phyloP scores from a whole-genome alignment of 1,284 basidiomycete genomes.

The Trametes versicolor region DNA sequence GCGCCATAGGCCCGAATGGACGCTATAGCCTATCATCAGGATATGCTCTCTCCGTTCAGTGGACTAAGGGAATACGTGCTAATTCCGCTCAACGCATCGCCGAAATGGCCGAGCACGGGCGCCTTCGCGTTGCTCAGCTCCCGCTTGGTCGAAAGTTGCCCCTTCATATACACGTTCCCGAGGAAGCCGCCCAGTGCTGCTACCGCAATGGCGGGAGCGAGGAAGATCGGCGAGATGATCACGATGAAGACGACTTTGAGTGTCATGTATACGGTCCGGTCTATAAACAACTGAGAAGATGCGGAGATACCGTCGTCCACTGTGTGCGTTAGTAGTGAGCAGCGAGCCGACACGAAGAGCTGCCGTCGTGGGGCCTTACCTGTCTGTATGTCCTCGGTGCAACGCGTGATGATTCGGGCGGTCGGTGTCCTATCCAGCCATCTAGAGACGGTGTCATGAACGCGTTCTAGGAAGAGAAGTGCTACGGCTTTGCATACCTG shows the following conservation, averaged over 20 bases:
- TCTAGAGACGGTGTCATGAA: conserved; percentile 37
- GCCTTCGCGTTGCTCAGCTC: conserved; percentile 74
- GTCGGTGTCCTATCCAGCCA: conserved; percentile 70
- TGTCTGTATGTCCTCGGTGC: conserved; percentile 65
- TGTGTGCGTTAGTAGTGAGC: conserved; percentile 26
- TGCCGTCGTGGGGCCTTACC: conserved; percentile 32
- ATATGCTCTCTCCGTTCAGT: conserved; percentile 34
- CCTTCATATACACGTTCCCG: conserved; percentile 67
- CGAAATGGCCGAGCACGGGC: conserved; percentile 76
- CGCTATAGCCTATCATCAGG: conserved; percentile 55
- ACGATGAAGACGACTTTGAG: conserved; percentile 54
- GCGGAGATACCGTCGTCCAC: conserved; percentile 16
- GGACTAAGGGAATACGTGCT: conserved; percentile 47
- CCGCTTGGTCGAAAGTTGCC: conserved; percentile 79
- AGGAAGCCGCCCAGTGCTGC: conserved; percentile 54
- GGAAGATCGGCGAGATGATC: conserved; percentile 53
- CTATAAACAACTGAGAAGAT: conserved; percentile 34
- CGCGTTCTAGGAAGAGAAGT: too few relatives aligned
- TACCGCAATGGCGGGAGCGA: conserved; percentile 51
- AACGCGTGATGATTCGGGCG: conserved; percentile 66
- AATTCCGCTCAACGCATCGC: conserved; percentile 72
- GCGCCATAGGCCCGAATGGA: conserved; percentile 69
- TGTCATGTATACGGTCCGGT: conserved; percentile 45
- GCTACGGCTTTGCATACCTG: conserved; percentile 41
- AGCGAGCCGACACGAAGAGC: neutral